Percentiles rank a stretch among this genome's conserved stretches.
Evolutionary conservation across 2,329 filamentous ascomycete species (phyloP).

Genomic region (Juglanconis juglandina): DNA sequence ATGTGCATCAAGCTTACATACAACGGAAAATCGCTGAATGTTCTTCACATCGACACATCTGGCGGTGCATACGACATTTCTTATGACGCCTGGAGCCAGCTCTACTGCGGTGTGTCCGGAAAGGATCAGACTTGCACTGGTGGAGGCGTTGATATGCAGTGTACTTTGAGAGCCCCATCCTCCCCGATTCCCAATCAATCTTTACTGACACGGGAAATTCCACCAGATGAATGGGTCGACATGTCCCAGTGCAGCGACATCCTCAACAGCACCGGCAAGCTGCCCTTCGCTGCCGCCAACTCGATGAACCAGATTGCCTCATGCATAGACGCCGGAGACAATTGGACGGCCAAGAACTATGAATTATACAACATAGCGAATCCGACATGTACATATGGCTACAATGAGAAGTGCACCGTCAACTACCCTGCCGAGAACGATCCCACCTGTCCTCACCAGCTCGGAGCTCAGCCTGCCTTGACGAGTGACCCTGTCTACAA

Average conservation of each 20-base stretch:
- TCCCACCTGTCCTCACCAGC: slow-evolving; percentile 1
- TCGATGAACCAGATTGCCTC: slow-evolving; percentile 52
- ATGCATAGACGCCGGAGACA: slow-evolving; percentile 42
- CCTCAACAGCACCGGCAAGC: slow-evolving; percentile 46
- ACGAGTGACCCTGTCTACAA: slow-evolving; percentile 3
- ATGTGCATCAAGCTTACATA: slow-evolving; percentile 52
- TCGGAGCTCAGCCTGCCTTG: neutral
- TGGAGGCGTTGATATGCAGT: slow-evolving; percentile 47
- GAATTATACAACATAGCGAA: slow-evolving; percentile 53
- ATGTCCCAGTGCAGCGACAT: slow-evolving; percentile 47
- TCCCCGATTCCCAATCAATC: neutral
- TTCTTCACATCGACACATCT: slow-evolving; percentile 57
- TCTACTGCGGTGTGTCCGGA: slow-evolving; percentile 48
- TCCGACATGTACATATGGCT: slow-evolving; percentile 45
- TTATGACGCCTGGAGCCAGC: slow-evolving; percentile 61
- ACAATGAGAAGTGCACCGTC: slow-evolving; percentile 48
- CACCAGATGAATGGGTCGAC: slow-evolving; percentile 42
- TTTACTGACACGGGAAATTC: neutral
- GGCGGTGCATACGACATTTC: slow-evolving; percentile 56
- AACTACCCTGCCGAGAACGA: neutral
- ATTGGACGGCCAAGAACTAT: slow-evolving; percentile 52
- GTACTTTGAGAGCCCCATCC: neutral
- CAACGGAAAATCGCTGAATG: slow-evolving; percentile 47
- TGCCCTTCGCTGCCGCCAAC: slow-evolving; percentile 54
- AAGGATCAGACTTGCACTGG: slow-evolving; percentile 42